Evolutionary conservation across 352 stramenopile species (phyloP).

Genomic region (Pythium plurisporium): DNA sequence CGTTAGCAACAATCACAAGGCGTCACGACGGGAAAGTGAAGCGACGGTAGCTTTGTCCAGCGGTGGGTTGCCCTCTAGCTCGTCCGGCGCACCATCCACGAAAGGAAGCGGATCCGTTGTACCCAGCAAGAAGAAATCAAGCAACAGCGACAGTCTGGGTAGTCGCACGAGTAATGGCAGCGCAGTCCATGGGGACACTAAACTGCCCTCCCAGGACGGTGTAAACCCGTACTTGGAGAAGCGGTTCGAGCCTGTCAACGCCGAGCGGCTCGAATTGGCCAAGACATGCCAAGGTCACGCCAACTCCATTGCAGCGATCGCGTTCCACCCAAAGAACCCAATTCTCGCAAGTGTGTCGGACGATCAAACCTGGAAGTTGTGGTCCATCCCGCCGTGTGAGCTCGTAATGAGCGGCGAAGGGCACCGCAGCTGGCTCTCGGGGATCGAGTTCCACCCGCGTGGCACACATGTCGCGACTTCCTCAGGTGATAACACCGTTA

Average conservation of each 20-base stretch:
- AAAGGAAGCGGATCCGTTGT: conserved; percentile 1
- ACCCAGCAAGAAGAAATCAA: conserved; percentile 34
- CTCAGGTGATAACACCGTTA: conserved; percentile 92
- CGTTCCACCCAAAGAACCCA: conserved; percentile 92
- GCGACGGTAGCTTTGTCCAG: background rate
- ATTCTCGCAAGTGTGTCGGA: conserved; percentile 92
- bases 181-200: conserved; percentile 34
- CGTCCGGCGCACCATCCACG: background rate
- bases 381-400: conserved; percentile 89
- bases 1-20: conserved; percentile 21
- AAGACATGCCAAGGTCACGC: conserved; percentile 90
- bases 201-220: conserved; percentile 55
- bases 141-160: conserved; percentile 15
- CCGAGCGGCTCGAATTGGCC: conserved; percentile 68
- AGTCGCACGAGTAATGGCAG: conserved; percentile 5
- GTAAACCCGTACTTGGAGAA: conserved; percentile 74
- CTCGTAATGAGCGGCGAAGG: conserved; percentile 95
- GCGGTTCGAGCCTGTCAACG: conserved; percentile 58
- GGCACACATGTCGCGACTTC: conserved; percentile 91
- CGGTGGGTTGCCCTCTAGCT: background rate
- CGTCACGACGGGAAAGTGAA: conserved; percentile 11
- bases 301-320: conserved; percentile 86
- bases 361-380: conserved; percentile 95
- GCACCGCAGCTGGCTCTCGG: conserved; percentile 89
- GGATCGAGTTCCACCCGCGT: conserved; percentile 88